These are phyloP conservation scores for Drechslerella dactyloides DNA, from an alignment of 2,329 filamentous ascomycete genomes.

Conservation along the genomic window DNA sequence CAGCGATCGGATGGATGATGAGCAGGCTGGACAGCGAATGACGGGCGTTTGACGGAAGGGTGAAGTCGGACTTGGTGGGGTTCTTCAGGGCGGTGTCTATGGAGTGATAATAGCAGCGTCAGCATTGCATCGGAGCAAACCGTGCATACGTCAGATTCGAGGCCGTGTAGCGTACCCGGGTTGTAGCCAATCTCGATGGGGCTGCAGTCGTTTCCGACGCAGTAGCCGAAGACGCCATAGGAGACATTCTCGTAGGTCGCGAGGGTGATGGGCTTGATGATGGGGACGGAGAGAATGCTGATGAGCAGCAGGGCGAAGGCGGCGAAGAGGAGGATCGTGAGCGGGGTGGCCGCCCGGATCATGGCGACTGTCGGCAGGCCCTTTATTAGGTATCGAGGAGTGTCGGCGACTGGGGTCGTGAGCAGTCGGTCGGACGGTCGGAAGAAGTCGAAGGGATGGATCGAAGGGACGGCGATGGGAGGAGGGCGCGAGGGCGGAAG, in stretches of 20 bases:
- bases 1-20: constrained; percentile 89
- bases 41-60: constrained; percentile 69
- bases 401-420: not conserved
- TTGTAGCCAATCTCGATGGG: constrained; percentile 83
- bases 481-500: constrained; percentile 18
- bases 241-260: constrained; percentile 76
- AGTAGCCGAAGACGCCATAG: constrained; percentile 94
- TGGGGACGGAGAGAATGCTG: constrained; percentile 86
- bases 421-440: not conserved
- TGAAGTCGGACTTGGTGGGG: constrained; percentile 63
- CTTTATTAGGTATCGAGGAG: no score
- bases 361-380: constrained; percentile 52
- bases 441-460: not conserved
- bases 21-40: constrained; percentile 82
- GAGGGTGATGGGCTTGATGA: constrained; percentile 83
- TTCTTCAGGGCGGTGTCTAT: constrained; percentile 56
- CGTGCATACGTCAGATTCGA: constrained; percentile 1
- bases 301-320: constrained; percentile 86
- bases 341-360: constrained; percentile 87
- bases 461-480: not conserved
- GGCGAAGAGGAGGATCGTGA: constrained; percentile 81
- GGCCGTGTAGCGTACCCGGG: constrained; percentile 73
- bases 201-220: constrained; percentile 71
- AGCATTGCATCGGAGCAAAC: not conserved
- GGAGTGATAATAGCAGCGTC: not conserved